Evolutionary conservation across 2,329 filamentous ascomycete genomes (phyloP).

Genomic region (Ilyonectria sp.): DNA sequence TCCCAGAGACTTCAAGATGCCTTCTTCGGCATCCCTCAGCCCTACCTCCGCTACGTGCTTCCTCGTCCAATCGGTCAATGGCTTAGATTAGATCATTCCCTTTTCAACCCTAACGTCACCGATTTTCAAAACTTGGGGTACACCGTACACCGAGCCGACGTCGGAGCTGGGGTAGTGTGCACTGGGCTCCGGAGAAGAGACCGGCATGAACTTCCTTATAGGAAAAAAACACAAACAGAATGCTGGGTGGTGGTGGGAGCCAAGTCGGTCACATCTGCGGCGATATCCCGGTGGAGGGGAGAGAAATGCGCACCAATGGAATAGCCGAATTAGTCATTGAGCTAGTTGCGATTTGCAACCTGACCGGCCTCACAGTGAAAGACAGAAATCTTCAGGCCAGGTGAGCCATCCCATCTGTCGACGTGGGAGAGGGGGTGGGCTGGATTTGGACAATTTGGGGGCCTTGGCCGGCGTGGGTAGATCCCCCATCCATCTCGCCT

Average conservation of each 20-base stretch:
- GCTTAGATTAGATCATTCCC: slow-evolving; percentile 23
- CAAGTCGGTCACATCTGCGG: slow-evolving; percentile 33
- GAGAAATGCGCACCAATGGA: slow-evolving; percentile 49
- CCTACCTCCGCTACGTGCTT: slow-evolving; percentile 33
- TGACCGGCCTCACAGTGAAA: slow-evolving; percentile 32
- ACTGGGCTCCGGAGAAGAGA: slow-evolving; percentile 27
- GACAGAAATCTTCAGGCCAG: slow-evolving; percentile 23
- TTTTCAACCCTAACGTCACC: slow-evolving; percentile 34
- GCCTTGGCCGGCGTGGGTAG: slow-evolving; percentile 5
- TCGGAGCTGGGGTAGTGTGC: slow-evolving; percentile 42
- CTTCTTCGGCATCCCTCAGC: slow-evolving; percentile 42
- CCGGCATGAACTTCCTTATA: slow-evolving; percentile 32
- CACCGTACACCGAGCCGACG: slow-evolving; percentile 45
- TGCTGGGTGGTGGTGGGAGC: slow-evolving; percentile 7
- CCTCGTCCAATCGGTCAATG: slow-evolving; percentile 30
- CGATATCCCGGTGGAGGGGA: slow-evolving; percentile 30
- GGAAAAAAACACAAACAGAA: slow-evolving; percentile 26
- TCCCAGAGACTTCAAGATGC: slow-evolving; percentile 25
- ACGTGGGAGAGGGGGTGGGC: slow-evolving; percentile 29
- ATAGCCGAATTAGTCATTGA: slow-evolving; percentile 40
- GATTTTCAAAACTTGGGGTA: slow-evolving; percentile 26
- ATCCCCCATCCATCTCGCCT: slow-evolving; percentile 16
- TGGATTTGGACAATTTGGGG: slow-evolving; percentile 18
- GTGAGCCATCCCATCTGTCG: slow-evolving; percentile 28
- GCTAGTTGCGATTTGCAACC: slow-evolving; percentile 39